phyloP scores from a whole-genome alignment of 1,284 basidiomycete species.

The Sparassis latifolia region DNA sequence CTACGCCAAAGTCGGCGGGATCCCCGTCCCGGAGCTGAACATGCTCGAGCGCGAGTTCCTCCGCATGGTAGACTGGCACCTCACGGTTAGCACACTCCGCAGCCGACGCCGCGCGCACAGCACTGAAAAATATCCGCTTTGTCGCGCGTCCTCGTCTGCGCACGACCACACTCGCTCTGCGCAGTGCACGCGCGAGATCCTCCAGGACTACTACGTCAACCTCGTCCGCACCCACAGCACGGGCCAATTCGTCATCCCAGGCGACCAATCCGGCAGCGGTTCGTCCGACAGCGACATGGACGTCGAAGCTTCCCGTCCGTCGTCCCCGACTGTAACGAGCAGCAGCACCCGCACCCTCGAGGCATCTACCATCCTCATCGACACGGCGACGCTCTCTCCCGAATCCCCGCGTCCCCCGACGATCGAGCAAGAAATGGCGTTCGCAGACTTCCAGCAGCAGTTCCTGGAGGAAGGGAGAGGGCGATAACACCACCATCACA shows the following conservation, averaged over 20 bases:
- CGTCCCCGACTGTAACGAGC: slow-evolving; percentile 34
- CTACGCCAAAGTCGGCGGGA: slow-evolving; percentile 92
- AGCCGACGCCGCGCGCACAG: not conserved
- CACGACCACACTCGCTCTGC: slow-evolving; percentile 3
- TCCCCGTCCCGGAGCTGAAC: slow-evolving; percentile 85
- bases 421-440: slow-evolving; percentile 77
- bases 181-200: slow-evolving; percentile 73
- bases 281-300: slow-evolving; percentile 58
- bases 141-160: slow-evolving; percentile 10
- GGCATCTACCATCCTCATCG: slow-evolving; percentile 47
- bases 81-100: slow-evolving; percentile 66
- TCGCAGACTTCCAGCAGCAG: slow-evolving; percentile 55
- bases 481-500: not conserved
- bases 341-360: slow-evolving; percentile 5
- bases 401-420: slow-evolving; percentile 52
- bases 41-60: slow-evolving; percentile 90
- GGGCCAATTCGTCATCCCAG: slow-evolving; percentile 47
- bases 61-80: slow-evolving; percentile 82
- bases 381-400: slow-evolving; percentile 41
- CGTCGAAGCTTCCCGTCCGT: slow-evolving; percentile 48
- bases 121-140: slow-evolving; percentile 7
- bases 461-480: not conserved
- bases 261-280: slow-evolving; percentile 30
- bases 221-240: slow-evolving; percentile 71
- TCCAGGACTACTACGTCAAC: slow-evolving; percentile 82